phyloP scores from a whole-genome alignment of 148 eudicot species.

The Rhododendron henanense region DNA sequence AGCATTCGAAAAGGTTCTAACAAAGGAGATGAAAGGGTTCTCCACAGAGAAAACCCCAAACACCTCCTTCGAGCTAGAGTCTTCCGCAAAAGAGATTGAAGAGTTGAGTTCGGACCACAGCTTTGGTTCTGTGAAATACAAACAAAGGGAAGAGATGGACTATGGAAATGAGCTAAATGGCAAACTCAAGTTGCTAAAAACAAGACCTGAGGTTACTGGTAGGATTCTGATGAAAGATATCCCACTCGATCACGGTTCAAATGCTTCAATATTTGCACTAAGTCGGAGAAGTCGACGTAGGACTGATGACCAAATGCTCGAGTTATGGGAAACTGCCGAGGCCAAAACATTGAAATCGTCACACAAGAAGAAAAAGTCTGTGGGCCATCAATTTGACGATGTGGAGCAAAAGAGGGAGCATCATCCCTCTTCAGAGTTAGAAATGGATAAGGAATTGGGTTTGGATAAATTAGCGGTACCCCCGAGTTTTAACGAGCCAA shows the following conservation, averaged over 20 bases:
- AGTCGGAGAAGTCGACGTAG: conserved; percentile 44
- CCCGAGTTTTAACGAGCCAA: conserved; percentile 17
- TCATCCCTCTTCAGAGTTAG: conserved; percentile 41
- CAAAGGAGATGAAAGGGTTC: conserved; percentile 36
- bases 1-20: conserved; percentile 47
- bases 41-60: conserved; percentile 27
- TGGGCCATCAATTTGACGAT: conserved; percentile 21
- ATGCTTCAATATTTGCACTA: conserved; percentile 25
- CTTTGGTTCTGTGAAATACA: conserved; percentile 17
- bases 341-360: conserved; percentile 26
- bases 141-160: conserved; percentile 19
- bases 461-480: conserved; percentile 58
- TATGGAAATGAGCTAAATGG: conserved; percentile 15
- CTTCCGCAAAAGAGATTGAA: conserved; percentile 41
- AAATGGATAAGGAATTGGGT: conserved; percentile 65
- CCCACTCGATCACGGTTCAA: conserved; percentile 76
- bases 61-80: conserved; percentile 31
- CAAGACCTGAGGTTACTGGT: conserved; percentile 34
- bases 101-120: conserved; percentile 34
- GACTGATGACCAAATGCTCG: conserved; percentile 72
- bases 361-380: conserved; percentile 27
- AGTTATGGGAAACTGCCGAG: conserved; percentile 75
- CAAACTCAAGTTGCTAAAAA: conserved; percentile 24
- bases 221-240: conserved; percentile 75
- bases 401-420: conserved; percentile 18